Evolutionary conservation across 345 rosid genomes (phyloP).

Genomic region (Gossypium australe): DNA sequence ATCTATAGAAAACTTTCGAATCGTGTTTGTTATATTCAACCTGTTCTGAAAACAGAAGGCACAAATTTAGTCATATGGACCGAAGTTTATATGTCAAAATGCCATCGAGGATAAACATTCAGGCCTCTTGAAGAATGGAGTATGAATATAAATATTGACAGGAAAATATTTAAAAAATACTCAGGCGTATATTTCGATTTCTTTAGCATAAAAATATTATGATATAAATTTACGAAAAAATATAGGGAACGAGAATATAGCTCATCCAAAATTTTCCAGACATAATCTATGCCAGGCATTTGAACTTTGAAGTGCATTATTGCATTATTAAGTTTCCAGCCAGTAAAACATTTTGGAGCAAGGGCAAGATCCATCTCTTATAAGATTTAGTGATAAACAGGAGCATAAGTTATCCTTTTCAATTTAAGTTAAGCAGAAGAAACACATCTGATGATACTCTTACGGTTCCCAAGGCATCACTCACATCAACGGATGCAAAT

Average conservation of each 20-base stretch:
- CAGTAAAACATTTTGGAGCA: no score
- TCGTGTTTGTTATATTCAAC: slow-evolving; percentile 90
- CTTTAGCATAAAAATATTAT: no score
- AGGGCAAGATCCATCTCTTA: no score
- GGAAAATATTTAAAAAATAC: not conserved
- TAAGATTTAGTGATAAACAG: not conserved
- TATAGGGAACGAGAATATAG: no score
- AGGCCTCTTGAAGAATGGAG: no score
- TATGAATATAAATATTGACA: not conserved
- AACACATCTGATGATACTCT: slow-evolving; percentile 34
- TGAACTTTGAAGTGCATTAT: no score
- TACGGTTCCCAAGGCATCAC: slow-evolving; percentile 96
- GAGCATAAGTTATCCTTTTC: no score
- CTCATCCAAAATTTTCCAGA: no score
- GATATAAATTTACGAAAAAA: no score
- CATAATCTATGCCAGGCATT: no score
- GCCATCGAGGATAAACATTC: not conserved
- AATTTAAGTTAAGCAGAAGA: slow-evolving; percentile 10
- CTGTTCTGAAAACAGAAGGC: slow-evolving; percentile 71
- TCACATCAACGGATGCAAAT: slow-evolving; percentile 91
- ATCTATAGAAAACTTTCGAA: slow-evolving; percentile 87
- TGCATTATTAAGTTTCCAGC: no score
- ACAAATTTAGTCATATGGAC: not conserved
- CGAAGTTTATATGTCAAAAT: not conserved
- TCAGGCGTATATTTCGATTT: no score